Evolutionary conservation across 2,329 filamentous ascomycete species (phyloP).

Genomic region (Fusarium sulawesiense): DNA sequence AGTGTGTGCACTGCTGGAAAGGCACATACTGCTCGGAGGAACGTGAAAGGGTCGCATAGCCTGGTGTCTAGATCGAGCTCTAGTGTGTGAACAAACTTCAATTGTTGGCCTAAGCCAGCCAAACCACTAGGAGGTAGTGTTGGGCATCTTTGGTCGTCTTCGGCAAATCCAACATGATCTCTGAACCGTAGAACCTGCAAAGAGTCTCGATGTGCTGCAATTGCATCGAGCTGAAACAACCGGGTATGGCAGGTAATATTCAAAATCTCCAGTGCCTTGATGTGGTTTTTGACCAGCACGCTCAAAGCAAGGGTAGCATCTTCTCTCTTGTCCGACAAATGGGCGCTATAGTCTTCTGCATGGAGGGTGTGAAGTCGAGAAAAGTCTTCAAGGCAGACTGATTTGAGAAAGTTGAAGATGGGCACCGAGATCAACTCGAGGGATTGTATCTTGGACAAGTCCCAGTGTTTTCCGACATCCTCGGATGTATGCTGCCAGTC

Average conservation of each 20-base stretch:
- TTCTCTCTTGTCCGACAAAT: constrained; percentile 51
- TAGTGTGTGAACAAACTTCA: constrained; percentile 53
- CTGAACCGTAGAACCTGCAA: constrained; percentile 56
- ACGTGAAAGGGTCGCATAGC: constrained; percentile 50
- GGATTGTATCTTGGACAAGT: constrained; percentile 57
- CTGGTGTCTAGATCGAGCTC: constrained; percentile 61
- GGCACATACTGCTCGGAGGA: constrained; percentile 53
- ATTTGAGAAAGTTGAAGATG: constrained; percentile 57
- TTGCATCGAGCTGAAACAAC: constrained; percentile 55
- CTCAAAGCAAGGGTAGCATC: constrained; percentile 57
- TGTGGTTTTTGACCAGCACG: constrained; percentile 52
- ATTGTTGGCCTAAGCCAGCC: constrained; percentile 46
- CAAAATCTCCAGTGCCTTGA: constrained; percentile 53
- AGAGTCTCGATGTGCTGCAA: constrained; percentile 53
- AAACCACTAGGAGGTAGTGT: constrained; percentile 54
- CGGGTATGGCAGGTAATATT: constrained; percentile 57
- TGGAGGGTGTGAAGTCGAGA: constrained; percentile 52
- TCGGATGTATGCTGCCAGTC: constrained; percentile 59
- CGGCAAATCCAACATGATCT: constrained; percentile 59
- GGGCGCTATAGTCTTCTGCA: constrained; percentile 59
- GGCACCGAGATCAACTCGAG: constrained; percentile 59
- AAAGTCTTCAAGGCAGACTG: constrained; percentile 54
- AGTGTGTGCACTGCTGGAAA: constrained; percentile 57
- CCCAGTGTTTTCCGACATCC: constrained; percentile 58
- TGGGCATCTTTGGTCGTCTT: constrained; percentile 57